These are phyloP conservation scores for Podospora australis DNA, from an alignment of 495 filamentous ascomycete species.

Conservation along the genomic window DNA sequence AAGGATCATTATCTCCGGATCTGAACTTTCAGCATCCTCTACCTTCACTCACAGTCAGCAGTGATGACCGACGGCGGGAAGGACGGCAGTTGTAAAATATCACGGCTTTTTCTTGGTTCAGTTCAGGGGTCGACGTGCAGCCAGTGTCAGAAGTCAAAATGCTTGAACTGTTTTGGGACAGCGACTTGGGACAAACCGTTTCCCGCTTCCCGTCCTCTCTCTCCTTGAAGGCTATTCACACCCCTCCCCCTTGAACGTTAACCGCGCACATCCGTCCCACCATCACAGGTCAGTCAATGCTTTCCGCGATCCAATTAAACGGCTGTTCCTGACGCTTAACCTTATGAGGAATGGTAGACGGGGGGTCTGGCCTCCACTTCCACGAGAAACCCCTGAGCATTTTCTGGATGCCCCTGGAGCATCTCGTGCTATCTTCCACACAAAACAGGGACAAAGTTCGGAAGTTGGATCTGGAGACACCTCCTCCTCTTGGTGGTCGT, in stretches of 20 bases:
- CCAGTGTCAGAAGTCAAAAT: constrained; percentile 3
- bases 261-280: constrained; percentile 20
- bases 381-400: constrained; percentile 13
- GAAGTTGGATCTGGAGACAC: too few relatives aligned
- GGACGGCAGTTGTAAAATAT: too few relatives aligned
- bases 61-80: too few relatives aligned
- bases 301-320: constrained; percentile 42
- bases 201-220: background rate
- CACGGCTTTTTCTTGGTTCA: background rate
- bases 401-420: background rate
- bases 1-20: too few relatives aligned
- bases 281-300: constrained; percentile 28
- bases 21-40: too few relatives aligned
- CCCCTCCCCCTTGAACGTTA: constrained; percentile 1
- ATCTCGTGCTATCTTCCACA: background rate
- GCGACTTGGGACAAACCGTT: background rate
- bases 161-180: too few relatives aligned
- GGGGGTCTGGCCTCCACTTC: constrained; percentile 7
- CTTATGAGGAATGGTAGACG: constrained; percentile 6
- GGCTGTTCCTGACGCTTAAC: constrained; percentile 42
- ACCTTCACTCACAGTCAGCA: too few relatives aligned
- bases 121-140: background rate
- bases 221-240: background rate
- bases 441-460: background rate
- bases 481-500: too few relatives aligned